Base-by-base conservation (phyloP, 768 basidiomycete genomes). In the Tylopilus vinaceipallidus region DNA sequence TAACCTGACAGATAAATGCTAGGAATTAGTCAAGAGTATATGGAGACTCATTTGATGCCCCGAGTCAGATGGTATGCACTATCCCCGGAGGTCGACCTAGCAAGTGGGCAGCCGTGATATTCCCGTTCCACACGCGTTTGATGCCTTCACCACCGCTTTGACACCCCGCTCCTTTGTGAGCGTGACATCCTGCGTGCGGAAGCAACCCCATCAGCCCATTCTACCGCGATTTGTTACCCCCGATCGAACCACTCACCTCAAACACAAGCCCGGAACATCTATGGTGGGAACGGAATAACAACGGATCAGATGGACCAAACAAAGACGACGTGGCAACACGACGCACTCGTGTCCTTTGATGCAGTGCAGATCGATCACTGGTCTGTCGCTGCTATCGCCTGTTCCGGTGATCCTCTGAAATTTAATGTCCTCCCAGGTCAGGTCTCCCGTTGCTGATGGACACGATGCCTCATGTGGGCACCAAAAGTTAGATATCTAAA, bases 111-210 rank as follows among this genome's bases (percentile, higher is more conserved):
- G 36, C 9, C 12, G 3, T 8, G 19, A 0, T 14, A 52, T 27
- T 12, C 50, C 53, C 35, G 17, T 33, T 43, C 49, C 50, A 8
- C 53, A 53, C 9, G 24, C 41, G 24, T 55, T 62, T 16, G 37
- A 41, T 13, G 55, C 3, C 4, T 23, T 2, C 14, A 38, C 7
- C 5, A 4, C 13, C 14, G 33, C n/a, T 17, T 3, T 1, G 12
- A 4, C 11, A n/a, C 23, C 12, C 0, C 17, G 32, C 17, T 38
- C 26, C 30, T 55, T 62, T 4, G 39, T 20, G 29, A 62, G 36
- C 9, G 5, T 4, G 38, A 61, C 47, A 14, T 47, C 14, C 55
- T 54, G 19, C 24, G n/a, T 6, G 23, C 34, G 4, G 24, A 23
- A 22, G 30, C 8, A 26, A 42, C 14, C n/a, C 17, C 8, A 32